phyloP scores from a whole-genome alignment of 2,329 filamentous ascomycete genomes.

The Sporothrix protearum region DNA sequence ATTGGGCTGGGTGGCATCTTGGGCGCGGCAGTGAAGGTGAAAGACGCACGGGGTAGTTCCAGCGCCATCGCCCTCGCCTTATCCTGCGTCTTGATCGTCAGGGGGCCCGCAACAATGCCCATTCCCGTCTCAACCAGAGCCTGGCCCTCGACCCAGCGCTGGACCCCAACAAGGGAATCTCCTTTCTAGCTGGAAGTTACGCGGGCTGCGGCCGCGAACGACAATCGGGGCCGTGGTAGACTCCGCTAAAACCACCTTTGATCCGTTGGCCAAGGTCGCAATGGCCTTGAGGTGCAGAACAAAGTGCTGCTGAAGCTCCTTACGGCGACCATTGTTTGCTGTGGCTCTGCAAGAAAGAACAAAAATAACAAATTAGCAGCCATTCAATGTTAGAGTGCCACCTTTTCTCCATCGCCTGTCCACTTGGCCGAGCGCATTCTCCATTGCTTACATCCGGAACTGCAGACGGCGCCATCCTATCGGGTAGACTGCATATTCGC shows the following conservation, averaged over 20 bases:
- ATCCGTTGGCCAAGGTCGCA: constrained; percentile 78
- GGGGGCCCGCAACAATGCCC: constrained; percentile 56
- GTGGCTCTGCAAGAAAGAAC: constrained; percentile 62
- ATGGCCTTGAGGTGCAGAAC: constrained; percentile 82
- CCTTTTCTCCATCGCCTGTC: not conserved
- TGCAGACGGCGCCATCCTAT: constrained; percentile 93
- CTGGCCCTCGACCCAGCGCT: constrained; percentile 75
- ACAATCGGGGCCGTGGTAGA: constrained; percentile 87
- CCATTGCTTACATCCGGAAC: constrained; percentile 68
- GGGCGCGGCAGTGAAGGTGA: constrained; percentile 53
- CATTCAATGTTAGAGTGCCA: no score
- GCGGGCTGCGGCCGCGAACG: constrained; percentile 84
- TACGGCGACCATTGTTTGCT: constrained; percentile 89
- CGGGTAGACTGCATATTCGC: constrained; percentile 84
- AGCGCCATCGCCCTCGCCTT: constrained; percentile 52
- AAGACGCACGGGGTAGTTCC: constrained; percentile 54
- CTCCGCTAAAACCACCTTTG: constrained; percentile 76
- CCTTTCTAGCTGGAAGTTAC: constrained; percentile 95
- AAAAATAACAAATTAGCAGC: not conserved
- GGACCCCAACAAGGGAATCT: constrained; percentile 77
- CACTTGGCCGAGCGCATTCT: not conserved
- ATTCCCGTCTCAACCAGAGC: constrained; percentile 62
- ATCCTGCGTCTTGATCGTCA: constrained; percentile 54
- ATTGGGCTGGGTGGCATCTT: constrained; percentile 54
- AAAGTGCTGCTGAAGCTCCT: constrained; percentile 96